Evolutionary conservation across 371 early-diverging fungal species (phyloP), one percentile per base, ranked within the genome.

Genomic region (Coemansia sp.): DNA sequence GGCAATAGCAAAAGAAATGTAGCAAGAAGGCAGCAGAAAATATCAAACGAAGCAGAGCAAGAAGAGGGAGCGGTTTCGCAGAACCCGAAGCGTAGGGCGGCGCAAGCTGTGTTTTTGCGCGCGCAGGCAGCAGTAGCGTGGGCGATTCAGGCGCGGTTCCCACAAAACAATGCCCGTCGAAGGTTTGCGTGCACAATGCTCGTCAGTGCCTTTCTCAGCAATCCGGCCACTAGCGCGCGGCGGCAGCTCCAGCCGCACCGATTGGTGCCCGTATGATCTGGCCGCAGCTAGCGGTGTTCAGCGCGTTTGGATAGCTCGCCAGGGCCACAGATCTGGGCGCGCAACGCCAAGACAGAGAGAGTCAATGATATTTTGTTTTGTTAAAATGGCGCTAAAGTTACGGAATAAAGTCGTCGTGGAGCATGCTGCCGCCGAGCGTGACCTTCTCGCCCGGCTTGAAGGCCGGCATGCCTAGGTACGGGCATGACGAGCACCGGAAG

Each of bases 401-500:
- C 3, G 71, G 75, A 62, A 76, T 71, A 39, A 77, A 71, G 73
- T 87, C 87, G 54, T 87, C 87, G 55, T 77, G 66, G 51, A 85
- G 70, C 83, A 87, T 79, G 66, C 77, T 81, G 34, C 90, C 90
- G 34, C 79, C 83, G 13, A 93, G 81, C 20, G 85, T 82, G 48
- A 99, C 90, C 78, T 95, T 92, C 71, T 99, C 94, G 32, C 99
- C 99, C 0, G 94, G 93, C 73, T 93, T 87, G 83, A 99, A 99
- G 1, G 99, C 93, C 32, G 99, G 99, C 91, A 98, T 92, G 51
- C 99, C 99, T 41, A 92, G 78, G 65, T 96, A 99, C 32, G 99
- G 99, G 77, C 99, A 99, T 32, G 90, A 88, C 9, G 89, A 83
- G 82, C 99, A 99, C 58, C 99, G 87, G 86, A 99, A 99, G 8